Base-by-base conservation (phyloP, 257 asterid species). In the Penstemon eatonii region DNA sequence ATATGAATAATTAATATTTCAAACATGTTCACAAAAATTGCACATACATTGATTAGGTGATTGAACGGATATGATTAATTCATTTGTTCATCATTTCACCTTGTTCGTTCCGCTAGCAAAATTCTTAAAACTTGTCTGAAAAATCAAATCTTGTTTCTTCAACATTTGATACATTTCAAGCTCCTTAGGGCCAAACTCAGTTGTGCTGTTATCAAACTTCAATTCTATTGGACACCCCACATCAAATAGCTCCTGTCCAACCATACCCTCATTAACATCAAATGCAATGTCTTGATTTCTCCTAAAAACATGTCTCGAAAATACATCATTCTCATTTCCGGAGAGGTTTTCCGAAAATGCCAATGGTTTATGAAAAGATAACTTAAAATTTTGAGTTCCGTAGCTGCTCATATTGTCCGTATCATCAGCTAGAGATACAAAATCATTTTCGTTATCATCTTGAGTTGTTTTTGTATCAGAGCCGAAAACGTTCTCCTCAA, bases 361-460 rank as follows among this genome's bases (percentile, higher is more conserved):
- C 5, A 73, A 75, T 6, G 86, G 89, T 63, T 75, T 71, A 65
- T 92, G 86, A 53, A 54, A 74, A 38, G 78, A 69, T 60, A 83
- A 70, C 55, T 69, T 71, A 13, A 55, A 10, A 36, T 80, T 76
- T 72, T 57, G 74, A 49, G 59, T 63, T 57, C 7, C 58, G 33
- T 43, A 44, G 59, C 56, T 25, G 33, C 33, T 67, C 39, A 70
- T 65, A 59, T 75, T 61, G 25, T 87, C 89, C 18, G 69, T 72
- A 74, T 84, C 91, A 76, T 82, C 88, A 18, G 81, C 86, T 41
- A 89, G 92, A 61, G 92, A 85, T 71, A 89, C 80, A 45, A 51
- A 64, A 68, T 75, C 70, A 42, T 46, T 25, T 25, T 25, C 33
- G 0, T 25, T 25, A 25, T 25, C 85, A 53, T 75, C 79, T 58